A percentile compares a stretch with the other conserved stretches of the same genome.
phyloP scores from a whole-genome alignment of 345 rosid genomes.

The Salix exigua region DNA sequence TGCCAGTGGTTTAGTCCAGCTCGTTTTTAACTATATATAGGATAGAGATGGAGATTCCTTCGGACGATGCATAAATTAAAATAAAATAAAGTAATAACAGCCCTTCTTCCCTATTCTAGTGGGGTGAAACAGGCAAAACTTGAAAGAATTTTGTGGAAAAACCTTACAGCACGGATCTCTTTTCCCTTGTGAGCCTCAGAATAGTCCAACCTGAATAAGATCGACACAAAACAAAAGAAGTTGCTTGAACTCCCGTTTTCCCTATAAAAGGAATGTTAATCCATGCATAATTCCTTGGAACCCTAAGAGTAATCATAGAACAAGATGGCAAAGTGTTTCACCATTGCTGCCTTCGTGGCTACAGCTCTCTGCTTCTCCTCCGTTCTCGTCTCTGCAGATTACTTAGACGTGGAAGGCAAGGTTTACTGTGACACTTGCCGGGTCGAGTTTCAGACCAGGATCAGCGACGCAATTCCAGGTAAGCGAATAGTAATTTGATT shows the following conservation, averaged over 20 bases:
- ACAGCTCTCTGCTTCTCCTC: conserved; percentile 15
- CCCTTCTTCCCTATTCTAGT: background rate
- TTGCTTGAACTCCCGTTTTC: too few species aligned
- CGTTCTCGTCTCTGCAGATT: background rate
- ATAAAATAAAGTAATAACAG: too few species aligned
- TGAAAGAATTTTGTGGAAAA: too few species aligned
- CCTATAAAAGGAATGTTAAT: background rate
- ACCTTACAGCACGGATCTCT: background rate
- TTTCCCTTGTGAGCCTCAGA: background rate
- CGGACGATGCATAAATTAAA: too few species aligned
- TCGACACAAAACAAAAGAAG: background rate
- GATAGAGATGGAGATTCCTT: background rate
- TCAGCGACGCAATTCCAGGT: conserved; percentile 15
- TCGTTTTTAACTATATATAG: too few species aligned
- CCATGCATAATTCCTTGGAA: background rate
- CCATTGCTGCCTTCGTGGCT: conserved; percentile 4
- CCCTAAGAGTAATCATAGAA: background rate
- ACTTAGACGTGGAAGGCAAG: conserved; percentile 14
- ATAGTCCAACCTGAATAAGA: background rate
- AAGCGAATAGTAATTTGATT: too few species aligned
- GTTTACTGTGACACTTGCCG: conserved; percentile 28
- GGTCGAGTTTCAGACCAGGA: conserved; percentile 17
- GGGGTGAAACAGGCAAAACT: background rate
- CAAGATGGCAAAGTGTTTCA: conserved; percentile 18
- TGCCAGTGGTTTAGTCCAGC: too few species aligned